phyloP scores from a whole-genome alignment of 1,284 basidiomycete species.

The Irpex rosettiformis region DNA sequence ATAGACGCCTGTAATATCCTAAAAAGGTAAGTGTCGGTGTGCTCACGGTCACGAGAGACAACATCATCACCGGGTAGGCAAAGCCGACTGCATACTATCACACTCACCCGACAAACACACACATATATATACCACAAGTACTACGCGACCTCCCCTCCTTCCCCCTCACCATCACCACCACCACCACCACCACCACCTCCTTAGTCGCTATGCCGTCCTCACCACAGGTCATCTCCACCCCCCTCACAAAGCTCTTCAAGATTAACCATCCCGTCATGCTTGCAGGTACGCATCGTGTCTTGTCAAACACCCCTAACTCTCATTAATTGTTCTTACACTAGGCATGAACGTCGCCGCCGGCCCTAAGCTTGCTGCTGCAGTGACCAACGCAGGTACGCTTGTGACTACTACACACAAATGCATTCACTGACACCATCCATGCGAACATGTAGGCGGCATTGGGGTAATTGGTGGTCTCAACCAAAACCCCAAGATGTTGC shows the following conservation, averaged over 20 bases:
- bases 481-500: conserved; percentile 65
- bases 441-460: conserved; percentile 57
- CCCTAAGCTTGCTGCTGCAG: conserved; percentile 72
- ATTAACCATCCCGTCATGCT: conserved; percentile 84
- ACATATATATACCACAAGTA: conserved; percentile 1
- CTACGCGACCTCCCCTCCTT: not conserved
- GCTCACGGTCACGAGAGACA: not conserved
- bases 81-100: not conserved
- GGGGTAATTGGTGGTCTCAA: conserved; percentile 83
- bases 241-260: conserved; percentile 63
- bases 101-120: not conserved
- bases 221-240: conserved; percentile 46
- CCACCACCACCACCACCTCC: conserved; percentile 5
- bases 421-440: not conserved
- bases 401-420: no score
- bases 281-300: conserved; percentile 38
- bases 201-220: conserved; percentile 24
- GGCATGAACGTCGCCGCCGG: conserved; percentile 88
- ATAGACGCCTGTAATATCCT: conserved; percentile 12
- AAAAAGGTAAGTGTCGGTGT: conserved; percentile 12
- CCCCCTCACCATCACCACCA: not conserved
- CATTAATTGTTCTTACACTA: conserved; percentile 9
- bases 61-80: not conserved
- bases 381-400: conserved; percentile 71
- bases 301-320: not conserved